phyloP scores from a whole-genome alignment of 352 stramenopile species.

The Phytophthora syringae region DNA sequence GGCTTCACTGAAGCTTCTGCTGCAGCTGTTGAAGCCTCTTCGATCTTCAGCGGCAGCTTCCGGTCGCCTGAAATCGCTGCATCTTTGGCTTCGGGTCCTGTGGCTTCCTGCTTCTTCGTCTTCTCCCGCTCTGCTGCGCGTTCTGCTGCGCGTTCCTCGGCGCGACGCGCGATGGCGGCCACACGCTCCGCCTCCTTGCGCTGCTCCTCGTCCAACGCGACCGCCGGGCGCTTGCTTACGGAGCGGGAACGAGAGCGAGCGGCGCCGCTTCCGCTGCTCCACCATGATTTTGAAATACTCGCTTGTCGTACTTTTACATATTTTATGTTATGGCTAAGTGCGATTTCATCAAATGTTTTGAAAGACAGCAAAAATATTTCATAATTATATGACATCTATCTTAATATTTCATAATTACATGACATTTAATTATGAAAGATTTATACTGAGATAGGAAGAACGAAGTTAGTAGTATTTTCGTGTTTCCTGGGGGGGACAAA shows the following conservation, averaged over 20 bases:
- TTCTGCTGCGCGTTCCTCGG: conserved; percentile 69
- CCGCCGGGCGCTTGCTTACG: conserved; percentile 11
- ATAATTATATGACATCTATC: too few relatives aligned
- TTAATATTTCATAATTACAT: too few relatives aligned
- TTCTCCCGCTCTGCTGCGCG: conserved; percentile 42
- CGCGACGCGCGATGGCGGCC: conserved; percentile 67
- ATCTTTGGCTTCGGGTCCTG: conserved; percentile 1
- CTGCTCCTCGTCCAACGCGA: conserved; percentile 41
- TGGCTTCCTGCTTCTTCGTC: conserved; percentile 25
- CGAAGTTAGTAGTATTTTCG: too few relatives aligned
- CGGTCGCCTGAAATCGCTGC: conserved; percentile 22
- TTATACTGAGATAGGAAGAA: too few relatives aligned
- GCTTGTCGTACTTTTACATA: too few relatives aligned
- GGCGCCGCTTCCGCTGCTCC: conserved; percentile 51
- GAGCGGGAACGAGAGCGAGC: conserved; percentile 45
- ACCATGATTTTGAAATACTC: conserved; percentile 19
- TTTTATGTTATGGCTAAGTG: too few relatives aligned
- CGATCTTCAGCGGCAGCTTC: conserved; percentile 49
- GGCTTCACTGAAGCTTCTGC: conserved; percentile 41
- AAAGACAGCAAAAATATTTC: too few relatives aligned
- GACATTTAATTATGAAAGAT: too few relatives aligned
- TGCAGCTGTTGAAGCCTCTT: not conserved
- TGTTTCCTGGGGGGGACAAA: too few relatives aligned
- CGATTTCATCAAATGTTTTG: too few relatives aligned
- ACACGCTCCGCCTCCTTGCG: conserved; percentile 74